phyloP scores from a whole-genome alignment of 2,329 filamentous ascomycete species.

The Didymella sp. region DNA sequence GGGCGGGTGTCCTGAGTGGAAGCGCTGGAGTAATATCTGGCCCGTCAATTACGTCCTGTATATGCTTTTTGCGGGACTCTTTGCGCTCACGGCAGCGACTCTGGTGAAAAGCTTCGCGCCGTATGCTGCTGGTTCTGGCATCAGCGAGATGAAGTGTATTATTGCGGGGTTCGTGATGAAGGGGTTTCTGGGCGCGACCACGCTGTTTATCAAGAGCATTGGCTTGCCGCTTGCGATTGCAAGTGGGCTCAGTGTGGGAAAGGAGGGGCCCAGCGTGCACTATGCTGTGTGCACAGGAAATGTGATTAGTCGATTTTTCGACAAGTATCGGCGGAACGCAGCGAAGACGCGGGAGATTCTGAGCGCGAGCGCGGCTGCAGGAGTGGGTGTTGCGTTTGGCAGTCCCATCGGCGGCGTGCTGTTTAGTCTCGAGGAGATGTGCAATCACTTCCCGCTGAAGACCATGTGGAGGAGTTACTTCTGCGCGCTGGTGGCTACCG shows the following conservation, averaged over 20 bases:
- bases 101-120: constrained; percentile 92
- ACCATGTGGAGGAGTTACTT: constrained; percentile 99
- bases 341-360: constrained; percentile 95
- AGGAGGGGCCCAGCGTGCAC: constrained; percentile 98
- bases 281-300: constrained; percentile 98
- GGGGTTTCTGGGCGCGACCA: constrained; percentile 91
- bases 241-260: constrained; percentile 92
- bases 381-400: constrained; percentile 95
- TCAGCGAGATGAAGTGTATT: constrained; percentile 99
- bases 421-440: constrained; percentile 98
- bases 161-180: constrained; percentile 99
- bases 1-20: constrained; percentile 87
- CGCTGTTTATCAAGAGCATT: constrained; percentile 91
- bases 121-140: constrained; percentile 94
- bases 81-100: constrained; percentile 81
- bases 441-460: constrained; percentile 93
- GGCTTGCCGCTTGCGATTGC: constrained; percentile 90
- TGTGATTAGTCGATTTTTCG: constrained; percentile 90
- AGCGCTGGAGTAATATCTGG: constrained; percentile 80
- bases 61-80: constrained; percentile 80
- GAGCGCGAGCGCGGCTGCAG: constrained; percentile 91
- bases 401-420: constrained; percentile 96
- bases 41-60: constrained; percentile 87
- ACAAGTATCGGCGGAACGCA: constrained; percentile 89
- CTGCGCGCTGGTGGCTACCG: constrained; percentile 92